phyloP scores from a whole-genome alignment of 768 basidiomycete genomes.

The Lactifluus volemus region DNA sequence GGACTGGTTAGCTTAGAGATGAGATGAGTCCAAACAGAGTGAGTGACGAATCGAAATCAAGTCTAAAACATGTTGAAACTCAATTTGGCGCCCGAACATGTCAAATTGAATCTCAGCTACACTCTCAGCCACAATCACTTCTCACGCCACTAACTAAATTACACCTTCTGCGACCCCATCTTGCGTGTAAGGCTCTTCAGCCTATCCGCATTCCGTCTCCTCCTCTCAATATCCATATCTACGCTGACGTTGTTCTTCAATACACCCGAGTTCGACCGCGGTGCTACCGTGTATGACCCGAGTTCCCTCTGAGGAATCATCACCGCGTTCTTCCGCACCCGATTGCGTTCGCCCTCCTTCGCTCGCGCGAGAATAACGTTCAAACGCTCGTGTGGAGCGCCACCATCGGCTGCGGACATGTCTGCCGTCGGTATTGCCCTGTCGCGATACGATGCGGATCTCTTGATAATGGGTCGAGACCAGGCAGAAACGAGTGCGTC shows the following conservation, averaged over 20 bases:
- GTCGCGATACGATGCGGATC: slow-evolving; percentile 74
- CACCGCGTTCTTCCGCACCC: slow-evolving; percentile 71
- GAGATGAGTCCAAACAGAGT: not conserved
- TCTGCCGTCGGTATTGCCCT: slow-evolving; percentile 55
- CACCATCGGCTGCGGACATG: slow-evolving; percentile 30
- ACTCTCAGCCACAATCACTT: not conserved
- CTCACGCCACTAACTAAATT: slow-evolving; percentile 1
- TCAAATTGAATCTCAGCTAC: slow-evolving; percentile 9
- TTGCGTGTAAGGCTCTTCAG: slow-evolving; percentile 53
- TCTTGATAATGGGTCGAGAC: slow-evolving; percentile 89
- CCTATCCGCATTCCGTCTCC: slow-evolving; percentile 68
- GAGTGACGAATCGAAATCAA: too few relatives aligned
- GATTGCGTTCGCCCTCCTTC: slow-evolving; percentile 56
- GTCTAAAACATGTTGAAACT: slow-evolving; percentile 6
- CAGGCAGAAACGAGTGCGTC: slow-evolving; percentile 76
- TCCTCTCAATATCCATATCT: slow-evolving; percentile 63
- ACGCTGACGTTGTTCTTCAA: slow-evolving; percentile 48
- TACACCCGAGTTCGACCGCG: slow-evolving; percentile 46
- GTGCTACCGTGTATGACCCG: slow-evolving; percentile 75
- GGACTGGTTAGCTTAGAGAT: slow-evolving; percentile 16
- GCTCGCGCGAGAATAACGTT: slow-evolving; percentile 63
- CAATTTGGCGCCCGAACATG: slow-evolving; percentile 14
- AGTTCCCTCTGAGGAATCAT: slow-evolving; percentile 72
- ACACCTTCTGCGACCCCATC: slow-evolving; percentile 22
- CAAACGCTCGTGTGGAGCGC: slow-evolving; percentile 43